Evolutionary conservation across 2,329 filamentous ascomycete genomes (phyloP).

Genomic region (Pseudogymnoascus sp.): DNA sequence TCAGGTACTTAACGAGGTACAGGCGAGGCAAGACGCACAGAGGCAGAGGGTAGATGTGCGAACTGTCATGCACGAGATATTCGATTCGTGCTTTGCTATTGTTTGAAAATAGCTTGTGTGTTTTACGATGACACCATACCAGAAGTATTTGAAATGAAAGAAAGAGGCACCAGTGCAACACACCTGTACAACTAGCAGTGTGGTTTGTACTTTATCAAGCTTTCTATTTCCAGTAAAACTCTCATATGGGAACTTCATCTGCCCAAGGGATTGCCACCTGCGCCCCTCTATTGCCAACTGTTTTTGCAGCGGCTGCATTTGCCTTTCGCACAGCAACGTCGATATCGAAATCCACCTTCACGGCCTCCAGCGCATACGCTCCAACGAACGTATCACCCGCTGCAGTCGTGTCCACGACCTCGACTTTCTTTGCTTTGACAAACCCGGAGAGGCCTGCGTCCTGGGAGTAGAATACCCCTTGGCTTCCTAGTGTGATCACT

Average conservation of each 20-base stretch:
- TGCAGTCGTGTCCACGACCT: conserved; percentile 19
- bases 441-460: background rate
- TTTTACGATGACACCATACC: background rate
- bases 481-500: conserved; percentile 16
- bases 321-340: conserved; percentile 7
- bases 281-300: conserved; percentile 5
- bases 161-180: background rate
- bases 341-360: conserved; percentile 12
- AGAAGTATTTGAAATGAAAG: background rate
- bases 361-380: background rate
- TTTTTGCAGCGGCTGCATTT: conserved; percentile 7
- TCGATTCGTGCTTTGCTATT: conserved; percentile 21
- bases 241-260: conserved; percentile 3
- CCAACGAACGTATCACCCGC: conserved; percentile 20
- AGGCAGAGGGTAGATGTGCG: conserved; percentile 40
- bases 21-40: conserved; percentile 37
- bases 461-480: conserved; percentile 16
- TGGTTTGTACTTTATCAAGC: background rate
- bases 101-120: conserved; percentile 1
- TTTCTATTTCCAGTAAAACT: background rate
- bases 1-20: conserved; percentile 42
- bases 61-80: conserved; percentile 39
- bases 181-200: background rate
- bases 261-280: conserved; percentile 6
- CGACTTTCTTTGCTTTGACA: conserved; percentile 12